These are phyloP conservation scores for Arthrobotrys musiformis DNA, from an alignment of 2,329 filamentous ascomycete species.

Conservation along the genomic window DNA sequence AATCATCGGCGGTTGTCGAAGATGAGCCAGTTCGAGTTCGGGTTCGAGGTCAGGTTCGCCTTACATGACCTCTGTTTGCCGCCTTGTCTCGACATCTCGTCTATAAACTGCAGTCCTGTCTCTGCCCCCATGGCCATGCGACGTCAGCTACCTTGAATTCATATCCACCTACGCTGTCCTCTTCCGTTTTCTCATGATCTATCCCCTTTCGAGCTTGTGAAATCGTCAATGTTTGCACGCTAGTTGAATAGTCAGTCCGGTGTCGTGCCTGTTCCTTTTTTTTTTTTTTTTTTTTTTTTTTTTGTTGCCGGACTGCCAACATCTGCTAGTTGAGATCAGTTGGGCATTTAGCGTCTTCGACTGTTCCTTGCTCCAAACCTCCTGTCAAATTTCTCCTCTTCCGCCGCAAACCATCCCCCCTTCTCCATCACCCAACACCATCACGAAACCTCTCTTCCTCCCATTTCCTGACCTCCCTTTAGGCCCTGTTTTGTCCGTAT, in stretches of 20 bases:
- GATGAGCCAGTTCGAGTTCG: constrained; percentile 5
- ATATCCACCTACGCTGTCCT: constrained; percentile 2
- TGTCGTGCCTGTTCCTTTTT: constrained; percentile 18
- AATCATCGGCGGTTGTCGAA: constrained; percentile 2
- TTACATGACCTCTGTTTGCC: constrained; percentile 10
- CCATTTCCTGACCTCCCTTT: background rate
- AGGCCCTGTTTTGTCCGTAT: constrained; percentile 10
- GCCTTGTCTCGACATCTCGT: constrained; percentile 22
- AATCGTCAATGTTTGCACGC: background rate
- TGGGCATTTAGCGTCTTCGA: constrained; percentile 21
- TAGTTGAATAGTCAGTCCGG: background rate
- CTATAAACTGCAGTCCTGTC: constrained; percentile 23
- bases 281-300: background rate
- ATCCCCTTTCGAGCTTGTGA: constrained; percentile 21
- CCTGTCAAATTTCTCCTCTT: constrained; percentile 56
- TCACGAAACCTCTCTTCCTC: constrained; percentile 9
- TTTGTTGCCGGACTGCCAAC: background rate
- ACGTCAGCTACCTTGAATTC: background rate
- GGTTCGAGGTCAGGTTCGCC: constrained; percentile 3
- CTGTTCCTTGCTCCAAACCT: constrained; percentile 47
- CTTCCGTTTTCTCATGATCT: background rate
- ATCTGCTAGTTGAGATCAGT: constrained; percentile 20
- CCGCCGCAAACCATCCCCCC: constrained; percentile 31
- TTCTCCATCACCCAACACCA: constrained; percentile 24
- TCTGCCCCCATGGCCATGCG: constrained; percentile 1